Evolutionary conservation across 2,329 filamentous ascomycete species (phyloP), one percentile per base, ranked within the genome.

Genomic region (Coniochaeta sp.): DNA sequence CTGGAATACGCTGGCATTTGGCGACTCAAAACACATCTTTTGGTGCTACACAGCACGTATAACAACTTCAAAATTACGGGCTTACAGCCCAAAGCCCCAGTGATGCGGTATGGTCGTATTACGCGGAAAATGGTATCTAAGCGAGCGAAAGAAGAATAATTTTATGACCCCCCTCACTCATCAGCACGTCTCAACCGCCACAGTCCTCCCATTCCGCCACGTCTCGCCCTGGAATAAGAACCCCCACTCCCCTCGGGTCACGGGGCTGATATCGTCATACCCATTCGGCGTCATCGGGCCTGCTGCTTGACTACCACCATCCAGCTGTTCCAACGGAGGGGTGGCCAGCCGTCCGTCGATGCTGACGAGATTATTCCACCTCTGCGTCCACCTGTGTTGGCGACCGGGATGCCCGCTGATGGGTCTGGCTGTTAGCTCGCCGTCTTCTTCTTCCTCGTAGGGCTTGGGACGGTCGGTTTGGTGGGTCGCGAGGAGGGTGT

Each of bases 201-300:
- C 79, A 35, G 67, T 79, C 58, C 70, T 71, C 14, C 66, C 66
- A 42, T 66, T 68, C 45, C 18, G 24, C 55, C 47, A 49, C 10
- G 28, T 35, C 18, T 72, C 70, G 3, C 76, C 75, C 35, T 72
- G 69, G 67, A 82, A 79, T 57, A 85, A 63, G 59, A 81, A 80
- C 0, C 79, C 78, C 82, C 82, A 85, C 64, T 85, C 82, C 5
- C 78, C 78, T 35, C 77, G 71, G 8, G 82, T 85, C 22, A 79
- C 75, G 6, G 82, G 82, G 48, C 79, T 83, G 51, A 85, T 79
- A 59, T 85, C 82, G 18, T 82, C 80, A 56, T 78, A 81, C 7
- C 69, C 74, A 56, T 83, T 81, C 1, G 80, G 81, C 52, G 81
- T 84, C 65, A 69, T 63, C 1, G 80, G 76, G 0, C 77, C 79